Evolutionary conservation across 1,139 yeast genomes (phyloP), one percentile per base, ranked within the genome.

Genomic region (Yamadazyma spencermartinsiae): DNA sequence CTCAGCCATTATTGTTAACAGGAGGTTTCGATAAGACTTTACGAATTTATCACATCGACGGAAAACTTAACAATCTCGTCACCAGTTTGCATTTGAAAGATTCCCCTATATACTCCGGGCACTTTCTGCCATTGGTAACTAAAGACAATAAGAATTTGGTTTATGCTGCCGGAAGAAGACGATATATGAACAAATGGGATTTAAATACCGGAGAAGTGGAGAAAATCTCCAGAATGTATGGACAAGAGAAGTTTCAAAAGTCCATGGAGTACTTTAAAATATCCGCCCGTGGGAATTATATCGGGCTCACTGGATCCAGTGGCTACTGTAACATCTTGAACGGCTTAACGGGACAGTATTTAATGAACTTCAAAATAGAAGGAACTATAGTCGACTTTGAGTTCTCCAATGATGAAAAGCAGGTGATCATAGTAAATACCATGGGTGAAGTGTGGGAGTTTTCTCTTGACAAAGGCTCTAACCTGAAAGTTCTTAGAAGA

Each of bases 401-500:
- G 34, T 86, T 90, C 74, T 55, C 76, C 24, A 51, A 50, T 19
- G 82, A 83, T 39, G 82, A 80, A 42, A 60, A 72, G 1, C 57
- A 72, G 14, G 58, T 86, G 17, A 62, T 86, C 12, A 80, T 86
- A 18, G 78, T 82, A 15, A 90, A 86, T 55, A 72, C 82, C 1
- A 75, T 79, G n/a, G 98, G 98, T 31, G 95, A 88, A 45, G 77
- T 92, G 2, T 90, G 96, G 95, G 96, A 89, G 52, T 94, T 87
- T 66, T 78, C 77, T 45, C 61, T 84, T 40, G 63, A 61, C 3
- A 37, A 40, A 33, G 41, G 50, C 38, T 53, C 51, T 36, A 28
- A 28, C 12, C 26, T 11, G 8, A 68, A 74, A 44, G 72, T 87
- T 17, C 46, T 76, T 2, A 71, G 74, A 39, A 79, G 80, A 55